Percentiles rank a stretch among this genome's conserved stretches.
Conservation (phyloP, 805 yeast species). For the Starmera quercuum region DNA sequence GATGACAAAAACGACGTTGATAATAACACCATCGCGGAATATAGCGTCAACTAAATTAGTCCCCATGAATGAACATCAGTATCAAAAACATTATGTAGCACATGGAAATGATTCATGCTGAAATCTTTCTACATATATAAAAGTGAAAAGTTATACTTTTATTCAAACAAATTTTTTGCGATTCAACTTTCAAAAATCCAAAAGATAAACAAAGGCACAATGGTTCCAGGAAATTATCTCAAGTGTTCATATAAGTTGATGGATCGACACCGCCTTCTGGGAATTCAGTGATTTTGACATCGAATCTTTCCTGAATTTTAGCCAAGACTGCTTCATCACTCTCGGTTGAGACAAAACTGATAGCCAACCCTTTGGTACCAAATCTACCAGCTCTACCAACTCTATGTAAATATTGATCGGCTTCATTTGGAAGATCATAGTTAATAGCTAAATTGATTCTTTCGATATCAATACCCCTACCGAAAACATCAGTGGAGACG, state of each 20-base stretch:
- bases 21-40: conserved; percentile 1
- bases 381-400: conserved; percentile 99
- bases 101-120: too few species aligned
- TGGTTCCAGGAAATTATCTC: conserved; percentile 11
- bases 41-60: too few species aligned
- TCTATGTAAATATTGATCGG: conserved; percentile 97
- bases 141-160: neutral
- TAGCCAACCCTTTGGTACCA: conserved; percentile 97
- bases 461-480: conserved; percentile 99
- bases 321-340: conserved; percentile 86
- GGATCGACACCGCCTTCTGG: conserved; percentile 98
- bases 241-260: conserved; percentile 95
- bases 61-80: too few species aligned
- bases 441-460: conserved; percentile 97
- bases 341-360: conserved; percentile 78
- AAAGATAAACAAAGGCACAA: conserved; percentile 1
- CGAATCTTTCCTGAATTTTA: conserved; percentile 95
- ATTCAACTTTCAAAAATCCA: neutral
- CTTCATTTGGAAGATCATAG: conserved; percentile 93
- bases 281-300: conserved; percentile 89
- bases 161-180: neutral
- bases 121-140: neutral
- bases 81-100: too few species aligned
- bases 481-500: conserved; percentile 96
- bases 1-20: neutral